Evolutionary conservation across 345 rosid species (phyloP), one percentile per base, ranked within the genome.

Genomic region (Ricinus communis): DNA sequence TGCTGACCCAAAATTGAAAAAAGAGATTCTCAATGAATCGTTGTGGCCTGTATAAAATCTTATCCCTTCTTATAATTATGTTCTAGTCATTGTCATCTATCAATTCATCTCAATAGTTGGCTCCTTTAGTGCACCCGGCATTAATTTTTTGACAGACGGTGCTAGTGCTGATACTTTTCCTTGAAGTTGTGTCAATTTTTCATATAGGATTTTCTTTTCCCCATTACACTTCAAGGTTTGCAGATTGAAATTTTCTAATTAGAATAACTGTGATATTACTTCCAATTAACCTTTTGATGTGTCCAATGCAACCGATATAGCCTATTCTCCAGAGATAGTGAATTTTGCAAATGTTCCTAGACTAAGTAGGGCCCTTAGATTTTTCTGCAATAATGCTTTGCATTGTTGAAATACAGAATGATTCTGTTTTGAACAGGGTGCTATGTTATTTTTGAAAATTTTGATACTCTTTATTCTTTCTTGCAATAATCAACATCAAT

Each of bases 11-110:
- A 46, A 53, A 36, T 61, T 47, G 30, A 15, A 31, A 15, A 31
- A 55, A 59, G 49, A 75, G 70, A 28, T 76, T 68, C 73, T 58
- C 27, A 31, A 18, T 24, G 52, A 67, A 62, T 30, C 43, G 27
- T 69, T 55, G 69, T 53, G 51, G 43, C 13, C 54, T 9, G 19
- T 74, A 41, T 43, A 16, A 74, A 68, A 41, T 43, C 36, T 62
- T 71, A 69, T 71, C 74, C 31, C 57, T 64, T 50, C 7, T 60
- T 66, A 50, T 73, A 19, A 52, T 69, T 31, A 74, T 43, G 22
- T 62, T 52, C 25, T 22, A 58, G 66, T 45, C 73, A 57, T 72
- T 75, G 71, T 65, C 41, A 27, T 55, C 62, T 2, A 40, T 63
- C 38, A 57, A 13, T 27, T 57, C 46, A 45, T 65, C 66, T 33